A percentile compares a stretch with the other conserved stretches of the same genome.
phyloP scores from a whole-genome alignment of 2,329 filamentous ascomycete species.

The Onygena corvina region DNA sequence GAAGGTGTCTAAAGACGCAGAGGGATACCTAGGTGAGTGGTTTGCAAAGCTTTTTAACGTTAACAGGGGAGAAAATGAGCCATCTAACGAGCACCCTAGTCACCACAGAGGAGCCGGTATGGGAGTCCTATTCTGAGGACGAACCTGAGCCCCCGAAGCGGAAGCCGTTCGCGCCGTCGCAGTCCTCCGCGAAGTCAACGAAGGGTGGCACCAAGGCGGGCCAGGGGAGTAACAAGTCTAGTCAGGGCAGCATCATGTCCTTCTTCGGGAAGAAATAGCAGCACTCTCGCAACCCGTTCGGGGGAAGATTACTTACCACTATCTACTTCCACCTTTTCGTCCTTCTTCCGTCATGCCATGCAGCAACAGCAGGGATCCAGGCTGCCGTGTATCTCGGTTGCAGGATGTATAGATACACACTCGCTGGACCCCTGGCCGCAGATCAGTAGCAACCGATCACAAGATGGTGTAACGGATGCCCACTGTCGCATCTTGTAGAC shows the following conservation, averaged over 20 bases:
- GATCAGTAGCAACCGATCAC: constrained; percentile 3
- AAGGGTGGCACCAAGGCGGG: constrained; percentile 37
- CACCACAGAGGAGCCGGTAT: constrained; percentile 68
- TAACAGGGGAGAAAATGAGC: too few species aligned
- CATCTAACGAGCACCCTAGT: constrained; percentile 41
- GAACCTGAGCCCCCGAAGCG: constrained; percentile 48
- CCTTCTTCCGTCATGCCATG: neutral
- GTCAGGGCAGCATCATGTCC: constrained; percentile 69
- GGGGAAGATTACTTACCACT: too few species aligned
- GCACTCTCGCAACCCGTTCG: neutral
- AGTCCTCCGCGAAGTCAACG: constrained; percentile 27
- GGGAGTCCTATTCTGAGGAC: constrained; percentile 92
- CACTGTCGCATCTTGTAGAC: constrained; percentile 1
- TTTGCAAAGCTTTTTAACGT: too few species aligned
- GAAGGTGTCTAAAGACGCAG: constrained; percentile 72
- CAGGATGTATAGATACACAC: neutral
- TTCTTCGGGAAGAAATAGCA: constrained; percentile 73
- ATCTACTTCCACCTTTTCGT: neutral
- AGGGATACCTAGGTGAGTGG: constrained; percentile 80
- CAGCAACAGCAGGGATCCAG: neutral
- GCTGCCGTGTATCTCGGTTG: neutral
- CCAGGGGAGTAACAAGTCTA: constrained; percentile 46
- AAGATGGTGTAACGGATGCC: neutral
- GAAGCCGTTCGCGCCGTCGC: constrained; percentile 32
- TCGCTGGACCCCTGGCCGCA: neutral